Evolutionary conservation across 2,329 filamentous ascomycete species (phyloP).

Genomic region (Colletotrichum sidae): DNA sequence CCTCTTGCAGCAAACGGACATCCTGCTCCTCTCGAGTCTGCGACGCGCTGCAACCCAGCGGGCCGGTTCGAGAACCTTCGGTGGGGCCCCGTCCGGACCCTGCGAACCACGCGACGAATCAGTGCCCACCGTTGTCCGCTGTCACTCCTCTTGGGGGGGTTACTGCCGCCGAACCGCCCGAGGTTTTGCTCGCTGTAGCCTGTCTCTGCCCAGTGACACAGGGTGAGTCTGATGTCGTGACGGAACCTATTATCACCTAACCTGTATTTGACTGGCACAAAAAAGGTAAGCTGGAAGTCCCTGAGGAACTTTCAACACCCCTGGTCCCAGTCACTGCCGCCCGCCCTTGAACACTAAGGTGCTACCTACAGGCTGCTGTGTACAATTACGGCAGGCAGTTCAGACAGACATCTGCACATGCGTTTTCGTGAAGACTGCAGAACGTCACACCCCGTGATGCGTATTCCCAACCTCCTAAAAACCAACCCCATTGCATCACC

Average conservation of each 20-base stretch:
- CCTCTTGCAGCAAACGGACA: constrained; percentile 47
- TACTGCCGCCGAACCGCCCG: constrained; percentile 32
- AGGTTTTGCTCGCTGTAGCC: constrained; percentile 21
- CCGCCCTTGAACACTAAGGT: constrained; percentile 5
- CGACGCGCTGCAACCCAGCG: constrained; percentile 31
- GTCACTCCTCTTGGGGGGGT: constrained; percentile 11
- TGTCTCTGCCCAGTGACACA: background rate
- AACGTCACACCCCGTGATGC: constrained; percentile 21
- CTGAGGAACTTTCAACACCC: constrained; percentile 3
- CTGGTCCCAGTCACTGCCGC: constrained; percentile 31
- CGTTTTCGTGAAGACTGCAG: constrained; percentile 18
- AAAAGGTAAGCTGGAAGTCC: constrained; percentile 9
- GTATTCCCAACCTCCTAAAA: constrained; percentile 26
- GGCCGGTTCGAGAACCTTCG: constrained; percentile 58
- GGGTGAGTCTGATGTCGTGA: no score
- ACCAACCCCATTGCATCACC: constrained; percentile 32
- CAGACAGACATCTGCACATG: background rate
- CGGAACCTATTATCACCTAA: no score
- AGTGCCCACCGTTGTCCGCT: background rate
- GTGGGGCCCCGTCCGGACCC: constrained; percentile 47
- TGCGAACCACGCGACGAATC: constrained; percentile 17
- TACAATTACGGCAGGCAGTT: no score
- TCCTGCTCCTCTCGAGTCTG: constrained; percentile 3
- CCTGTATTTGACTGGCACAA: background rate
- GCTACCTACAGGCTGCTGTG: constrained; percentile 5